Percentiles rank a stretch among this genome's conserved stretches.
Evolutionary conservation across 176 grass and related monocot species (phyloP).

Genomic region (Cenchrus purpureus): DNA sequence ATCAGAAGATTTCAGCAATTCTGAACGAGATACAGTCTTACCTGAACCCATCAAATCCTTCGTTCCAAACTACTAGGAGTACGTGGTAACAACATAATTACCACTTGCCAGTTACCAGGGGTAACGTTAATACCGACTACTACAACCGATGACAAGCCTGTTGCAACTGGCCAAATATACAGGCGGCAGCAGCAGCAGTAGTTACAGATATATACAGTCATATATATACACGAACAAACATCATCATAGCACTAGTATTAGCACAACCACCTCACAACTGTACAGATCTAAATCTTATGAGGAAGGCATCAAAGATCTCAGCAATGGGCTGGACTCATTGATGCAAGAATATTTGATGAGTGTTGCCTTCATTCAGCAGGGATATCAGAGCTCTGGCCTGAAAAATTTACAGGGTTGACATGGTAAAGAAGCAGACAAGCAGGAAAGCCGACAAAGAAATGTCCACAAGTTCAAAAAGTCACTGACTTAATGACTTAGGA

Average conservation of each 20-base stretch:
- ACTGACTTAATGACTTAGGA: neutral
- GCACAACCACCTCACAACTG: constrained; percentile 50
- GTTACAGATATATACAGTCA: constrained; percentile 56
- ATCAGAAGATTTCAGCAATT: constrained; percentile 1
- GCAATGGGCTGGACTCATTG: constrained; percentile 58
- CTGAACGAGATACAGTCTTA: neutral
- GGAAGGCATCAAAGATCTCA: constrained; percentile 37
- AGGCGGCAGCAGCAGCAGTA: constrained; percentile 16
- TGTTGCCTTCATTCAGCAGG: constrained; percentile 48
- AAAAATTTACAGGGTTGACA: constrained; percentile 37
- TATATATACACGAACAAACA: constrained; percentile 50
- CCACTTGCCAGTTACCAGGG: constrained; percentile 21
- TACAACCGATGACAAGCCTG: constrained; percentile 33
- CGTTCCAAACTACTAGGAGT: constrained; percentile 28
- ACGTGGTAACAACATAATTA: constrained; percentile 32
- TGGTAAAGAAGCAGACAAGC: neutral
- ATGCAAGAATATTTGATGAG: constrained; percentile 42
- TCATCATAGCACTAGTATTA: constrained; percentile 36
- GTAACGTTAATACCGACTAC: constrained; percentile 32
- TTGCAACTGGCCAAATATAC: constrained; percentile 44
- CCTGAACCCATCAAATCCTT: constrained; percentile 26
- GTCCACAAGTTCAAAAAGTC: neutral
- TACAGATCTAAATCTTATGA: constrained; percentile 66
- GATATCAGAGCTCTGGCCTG: constrained; percentile 48
- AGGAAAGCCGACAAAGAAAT: neutral